Evolutionary conservation across 2,329 filamentous ascomycete genomes (phyloP), one percentile per base, ranked within the genome.

Genomic region (Pseudopithomyces chartarum): DNA sequence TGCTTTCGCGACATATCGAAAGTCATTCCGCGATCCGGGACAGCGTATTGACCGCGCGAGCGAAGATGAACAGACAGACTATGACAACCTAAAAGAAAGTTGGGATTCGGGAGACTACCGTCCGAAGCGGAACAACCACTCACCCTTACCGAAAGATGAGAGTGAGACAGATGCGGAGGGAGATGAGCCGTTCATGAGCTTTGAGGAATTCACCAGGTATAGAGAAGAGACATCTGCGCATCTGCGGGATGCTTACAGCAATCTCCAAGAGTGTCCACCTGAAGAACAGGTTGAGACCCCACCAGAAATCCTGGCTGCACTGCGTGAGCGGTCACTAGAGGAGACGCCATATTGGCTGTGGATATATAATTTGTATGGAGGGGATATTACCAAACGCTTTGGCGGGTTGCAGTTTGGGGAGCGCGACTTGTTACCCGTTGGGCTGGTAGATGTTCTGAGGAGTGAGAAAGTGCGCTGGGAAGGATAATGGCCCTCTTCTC

Each of bases 271-370:
- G 58, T 66, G 42, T 76, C 80, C 66, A 29, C n/a, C 17, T 0
- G 40, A 70, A 6, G 59, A 76, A 10, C 56, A 55, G 1, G 55
- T 68, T 1, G 67, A 62, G 19, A 60, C 76, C 2, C 38, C 20
- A 51, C 54, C 15, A 54, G 58, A 15, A 69, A 68, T 39, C 50
- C 70, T 13, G 53, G 56, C 2, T 44, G 20, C 43, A 33, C 33
- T 53, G 10, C 39, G 36, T 29, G 43, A 52, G 32, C 42, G 32
- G 20, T 52, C 44, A 2, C n/a, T 44, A 5, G 46, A 42, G 20
- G 48, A 52, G 51, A 62, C 65, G 39, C 59, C 60, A 17, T 84
- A 84, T 54, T 82, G 81, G 78, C 70, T 69, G 46, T 84, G 82
- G 81, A 74, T 84, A 10, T 66, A 68, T 44, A 62, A 67, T 52